Base-by-base conservation (phyloP, 768 basidiomycete species). In the Lyophyllum decastes region DNA sequence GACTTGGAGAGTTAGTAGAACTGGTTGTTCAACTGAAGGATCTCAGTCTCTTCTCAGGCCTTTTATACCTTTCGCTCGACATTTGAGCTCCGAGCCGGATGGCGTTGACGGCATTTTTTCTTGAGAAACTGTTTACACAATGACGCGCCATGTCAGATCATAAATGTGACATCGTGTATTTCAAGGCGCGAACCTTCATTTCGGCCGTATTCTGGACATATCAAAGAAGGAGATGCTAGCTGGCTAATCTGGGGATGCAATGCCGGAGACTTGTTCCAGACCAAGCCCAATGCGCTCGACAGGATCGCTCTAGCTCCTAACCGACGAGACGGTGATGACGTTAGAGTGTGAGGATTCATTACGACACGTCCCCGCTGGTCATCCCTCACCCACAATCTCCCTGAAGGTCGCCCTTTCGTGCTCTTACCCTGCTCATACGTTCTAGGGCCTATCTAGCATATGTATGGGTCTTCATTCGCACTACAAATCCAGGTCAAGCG, bases 1-100 rank as follows among this genome's bases (percentile, higher is more conserved):
- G 27, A 51, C 46, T 52, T 49, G 11, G 49, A 50, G 61, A n/a
- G 55, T n/a, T 44, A 56, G 54, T 58, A 58, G 58, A 54, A 59
- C 56, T 60, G 52, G 25, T 16, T 43, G 51, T 55, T 34, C 59
- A 21, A 61, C 49, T 61, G 50, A 58, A 52, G 51, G 54, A 52
- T 38, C 17, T 26, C 9, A 0, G 19, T 45, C 35, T 56, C 48
- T 38, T 21, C 21, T 27, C 12, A n/a, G 54, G 22, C 50, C 22
- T 58, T 58, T 59, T 56, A 57, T 56, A 40, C 47, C n/a, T 30
- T 52, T 1, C 27, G 35, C 12, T 19, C 16, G 35, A 26, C 10
- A 58, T 21, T 58, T 46, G 16, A 4, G 22, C 49, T 55, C 50
- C 54, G 46, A 41, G 16, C 41, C 30, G 53, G 34, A 38, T n/a